Evolutionary conservation across 345 rosid genomes (phyloP).

Genomic region (Euphorbia lathyris): DNA sequence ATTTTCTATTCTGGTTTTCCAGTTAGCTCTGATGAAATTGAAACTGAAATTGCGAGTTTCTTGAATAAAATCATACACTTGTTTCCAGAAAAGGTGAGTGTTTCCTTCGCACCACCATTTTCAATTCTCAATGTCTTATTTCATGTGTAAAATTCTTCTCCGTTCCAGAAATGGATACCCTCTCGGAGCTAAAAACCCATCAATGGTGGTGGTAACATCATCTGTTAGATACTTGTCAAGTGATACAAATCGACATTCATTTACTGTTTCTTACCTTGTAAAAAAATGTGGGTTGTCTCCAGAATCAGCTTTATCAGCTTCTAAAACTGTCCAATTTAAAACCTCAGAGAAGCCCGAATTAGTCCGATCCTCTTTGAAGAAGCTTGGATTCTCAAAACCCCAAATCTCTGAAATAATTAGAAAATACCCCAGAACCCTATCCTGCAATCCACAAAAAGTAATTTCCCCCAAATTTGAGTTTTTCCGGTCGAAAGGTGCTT

Average conservation of each 20-base stretch:
- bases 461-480: slow-evolving; percentile 31
- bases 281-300: slow-evolving; percentile 33
- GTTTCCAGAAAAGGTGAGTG: background rate
- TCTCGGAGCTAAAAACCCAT: background rate
- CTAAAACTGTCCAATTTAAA: slow-evolving; percentile 16
- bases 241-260: slow-evolving; percentile 4
- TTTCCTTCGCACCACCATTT: background rate
- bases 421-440: slow-evolving; percentile 13
- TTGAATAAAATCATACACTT: too few species aligned
- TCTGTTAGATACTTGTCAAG: slow-evolving; percentile 8
- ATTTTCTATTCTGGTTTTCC: too few species aligned
- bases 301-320: slow-evolving; percentile 22
- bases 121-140: background rate
- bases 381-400: slow-evolving; percentile 24
- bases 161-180: background rate
- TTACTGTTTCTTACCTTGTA: slow-evolving; percentile 39
- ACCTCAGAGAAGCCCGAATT: slow-evolving; percentile 22
- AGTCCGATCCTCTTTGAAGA: slow-evolving; percentile 17
- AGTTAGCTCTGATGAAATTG: too few species aligned
- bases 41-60: too few species aligned
- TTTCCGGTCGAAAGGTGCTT: slow-evolving; percentile 18
- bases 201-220: background rate
- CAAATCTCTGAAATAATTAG: slow-evolving; percentile 21
- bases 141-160: background rate
- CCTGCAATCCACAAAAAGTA: slow-evolving; percentile 16